Evolutionary conservation across 352 stramenopile genomes (phyloP), one percentile per base, ranked within the genome.

Genomic region (Halophytophthora polymorphica): DNA sequence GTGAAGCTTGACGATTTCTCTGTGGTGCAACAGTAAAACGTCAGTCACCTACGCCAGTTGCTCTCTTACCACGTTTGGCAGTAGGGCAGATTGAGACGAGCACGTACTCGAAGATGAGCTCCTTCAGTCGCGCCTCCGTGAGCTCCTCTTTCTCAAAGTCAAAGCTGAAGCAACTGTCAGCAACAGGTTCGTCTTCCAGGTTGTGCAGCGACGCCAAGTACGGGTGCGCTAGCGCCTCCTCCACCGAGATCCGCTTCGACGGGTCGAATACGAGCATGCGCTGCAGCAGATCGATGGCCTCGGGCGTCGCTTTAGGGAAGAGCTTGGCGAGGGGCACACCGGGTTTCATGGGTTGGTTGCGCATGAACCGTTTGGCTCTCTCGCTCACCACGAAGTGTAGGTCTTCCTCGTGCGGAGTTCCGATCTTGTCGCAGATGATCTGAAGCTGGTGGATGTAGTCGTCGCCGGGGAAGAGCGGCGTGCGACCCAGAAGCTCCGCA

Each of bases 361-460:
- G 84, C 81, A 96, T 93, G 61, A 94, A 94, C 1, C 81, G 73
- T 28, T 72, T 79, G 14, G 86, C 83, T 55, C 85, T 93, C 36
- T 98, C 84, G 52, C 88, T 97, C 28, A 86, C 95, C 41, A 98
- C 84, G 58, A 97, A 97, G 53, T 94, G 73, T 18, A 97, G 54
- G 28, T 97, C 90, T 0, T 85, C 83, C 40, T 98, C 78, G 22
- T 65, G 66, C 11, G 88, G 86, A 36, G 84, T 95, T 31, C 90
- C 90, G 31, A 97, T 76, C 50, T 95, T 93, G 50, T 96, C 86
- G 56, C 82, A 94, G 50, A 98, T 98, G 62, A 98, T 93, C 71
- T 97, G 86, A 40, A 99, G 92, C 73, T 99, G 97, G 70, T 99
- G 92, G 69, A 99, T 99, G 71, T 99, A 99, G 70, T 99, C 96